Conservation (phyloP, 108 stramenopile species). For the Nitzschia putrida region DNA sequence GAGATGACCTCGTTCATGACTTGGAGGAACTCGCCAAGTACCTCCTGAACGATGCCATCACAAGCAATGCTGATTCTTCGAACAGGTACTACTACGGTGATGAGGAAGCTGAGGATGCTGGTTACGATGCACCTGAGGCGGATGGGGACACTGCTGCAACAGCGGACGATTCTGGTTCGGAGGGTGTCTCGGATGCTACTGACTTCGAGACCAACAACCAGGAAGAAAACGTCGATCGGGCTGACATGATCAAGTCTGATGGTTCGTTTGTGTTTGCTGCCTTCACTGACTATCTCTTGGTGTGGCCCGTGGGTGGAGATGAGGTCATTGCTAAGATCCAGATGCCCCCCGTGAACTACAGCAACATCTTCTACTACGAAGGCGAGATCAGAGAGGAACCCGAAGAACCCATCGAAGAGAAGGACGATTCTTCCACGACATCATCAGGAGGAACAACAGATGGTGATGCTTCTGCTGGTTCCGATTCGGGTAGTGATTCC, state of each 20-base stretch:
- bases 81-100: not conserved
- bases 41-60: constrained; percentile 27
- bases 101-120: not conserved
- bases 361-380: not conserved
- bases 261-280: constrained; percentile 50
- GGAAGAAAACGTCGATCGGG: constrained; percentile 54
- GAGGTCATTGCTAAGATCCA: constrained; percentile 21
- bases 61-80: not conserved
- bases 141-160: not conserved
- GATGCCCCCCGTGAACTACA: constrained; percentile 20
- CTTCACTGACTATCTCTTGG: constrained; percentile 39
- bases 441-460: not conserved
- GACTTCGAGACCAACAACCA: constrained; percentile 64
- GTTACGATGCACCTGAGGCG: not conserved
- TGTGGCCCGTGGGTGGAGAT: constrained; percentile 21
- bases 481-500: not conserved
- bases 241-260: constrained; percentile 54
- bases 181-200: not conserved
- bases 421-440: not conserved
- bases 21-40: constrained; percentile 15
- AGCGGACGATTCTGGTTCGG: not conserved
- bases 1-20: constrained; percentile 24
- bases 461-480: not conserved
- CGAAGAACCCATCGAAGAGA: not conserved
- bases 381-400: not conserved